Percentiles rank a stretch among this genome's conserved stretches.
phyloP scores from a whole-genome alignment of 768 basidiomycete genomes.

The Kwoniella dendrophila region DNA sequence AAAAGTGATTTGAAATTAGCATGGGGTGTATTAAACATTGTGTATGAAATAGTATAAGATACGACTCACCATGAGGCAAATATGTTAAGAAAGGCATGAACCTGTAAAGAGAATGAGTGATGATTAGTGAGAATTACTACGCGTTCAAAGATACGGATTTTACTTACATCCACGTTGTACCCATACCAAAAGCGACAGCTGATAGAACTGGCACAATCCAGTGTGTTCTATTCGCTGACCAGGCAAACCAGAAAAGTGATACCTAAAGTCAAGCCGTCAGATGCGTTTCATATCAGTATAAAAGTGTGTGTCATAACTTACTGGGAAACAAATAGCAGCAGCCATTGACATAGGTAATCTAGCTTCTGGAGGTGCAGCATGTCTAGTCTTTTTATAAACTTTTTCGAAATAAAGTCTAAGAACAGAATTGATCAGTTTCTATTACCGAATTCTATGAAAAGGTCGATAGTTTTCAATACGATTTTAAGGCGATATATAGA shows the following conservation, averaged over 20 bases:
- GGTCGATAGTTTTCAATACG: not conserved
- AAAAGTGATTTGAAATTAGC: not conserved
- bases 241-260: conserved; percentile 50
- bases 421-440: not conserved
- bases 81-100: conserved; percentile 42
- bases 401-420: conserved; percentile 38
- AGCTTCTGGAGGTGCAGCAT: conserved; percentile 26
- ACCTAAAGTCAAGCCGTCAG: conserved; percentile 23
- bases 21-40: not conserved
- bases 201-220: conserved; percentile 46
- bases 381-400: conserved; percentile 15
- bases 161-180: conserved; percentile 30
- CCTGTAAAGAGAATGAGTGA: conserved; percentile 3
- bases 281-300: conserved; percentile 1
- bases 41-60: not conserved
- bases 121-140: not conserved
- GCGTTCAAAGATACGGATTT: not conserved
- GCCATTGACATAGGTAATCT: conserved; percentile 33
- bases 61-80: conserved; percentile 28
- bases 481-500: not conserved
- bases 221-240: conserved; percentile 46
- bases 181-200: conserved; percentile 36
- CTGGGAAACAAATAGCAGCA: conserved; percentile 37
- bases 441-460: not conserved
- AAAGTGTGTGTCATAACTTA: conserved; percentile 8